These are phyloP conservation scores for Fusarium solani-melongenae DNA, from an alignment of 2,329 filamentous ascomycete genomes.

Conservation along the genomic window DNA sequence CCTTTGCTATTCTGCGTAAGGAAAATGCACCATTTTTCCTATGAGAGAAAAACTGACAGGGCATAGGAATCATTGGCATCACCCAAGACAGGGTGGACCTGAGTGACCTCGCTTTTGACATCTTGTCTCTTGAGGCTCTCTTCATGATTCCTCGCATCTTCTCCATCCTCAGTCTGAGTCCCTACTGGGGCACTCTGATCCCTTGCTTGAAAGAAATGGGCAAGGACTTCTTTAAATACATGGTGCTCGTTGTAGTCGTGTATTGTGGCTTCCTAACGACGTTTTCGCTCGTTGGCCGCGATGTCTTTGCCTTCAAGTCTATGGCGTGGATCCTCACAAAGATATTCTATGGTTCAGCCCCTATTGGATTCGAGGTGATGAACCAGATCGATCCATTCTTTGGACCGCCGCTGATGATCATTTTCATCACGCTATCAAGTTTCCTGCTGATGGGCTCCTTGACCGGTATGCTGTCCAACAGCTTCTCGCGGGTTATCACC, in stretches of 20 bases:
- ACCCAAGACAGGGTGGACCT: conserved; percentile 67
- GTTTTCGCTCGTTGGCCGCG: conserved; percentile 81
- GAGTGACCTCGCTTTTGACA: conserved; percentile 86
- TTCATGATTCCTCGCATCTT: conserved; percentile 92
- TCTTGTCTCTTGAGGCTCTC: conserved; percentile 88
- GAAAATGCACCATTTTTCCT: background rate
- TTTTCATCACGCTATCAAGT: conserved; percentile 82
- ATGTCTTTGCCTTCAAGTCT: conserved; percentile 69
- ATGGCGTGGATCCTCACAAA: conserved; percentile 84
- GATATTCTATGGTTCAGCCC: conserved; percentile 83
- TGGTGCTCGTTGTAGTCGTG: conserved; percentile 81
- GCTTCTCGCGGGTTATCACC: conserved; percentile 72
- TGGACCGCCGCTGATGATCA: conserved; percentile 71
- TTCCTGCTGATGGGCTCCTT: conserved; percentile 83
- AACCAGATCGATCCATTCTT: conserved; percentile 68
- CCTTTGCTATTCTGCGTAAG: conserved; percentile 79
- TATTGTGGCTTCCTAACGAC: conserved; percentile 92
- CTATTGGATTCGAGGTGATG: conserved; percentile 78
- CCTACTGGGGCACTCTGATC: conserved; percentile 90
- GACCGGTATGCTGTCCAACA: conserved; percentile 83
- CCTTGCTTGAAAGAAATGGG: conserved; percentile 95
- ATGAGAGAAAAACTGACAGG: conserved; percentile 4
- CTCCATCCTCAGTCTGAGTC: conserved; percentile 86
- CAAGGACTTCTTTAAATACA: conserved; percentile 89
- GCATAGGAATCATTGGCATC: conserved; percentile 47